phyloP scores from a whole-genome alignment of 306 rosid genomes.

The Cicer pinnatifidum region DNA sequence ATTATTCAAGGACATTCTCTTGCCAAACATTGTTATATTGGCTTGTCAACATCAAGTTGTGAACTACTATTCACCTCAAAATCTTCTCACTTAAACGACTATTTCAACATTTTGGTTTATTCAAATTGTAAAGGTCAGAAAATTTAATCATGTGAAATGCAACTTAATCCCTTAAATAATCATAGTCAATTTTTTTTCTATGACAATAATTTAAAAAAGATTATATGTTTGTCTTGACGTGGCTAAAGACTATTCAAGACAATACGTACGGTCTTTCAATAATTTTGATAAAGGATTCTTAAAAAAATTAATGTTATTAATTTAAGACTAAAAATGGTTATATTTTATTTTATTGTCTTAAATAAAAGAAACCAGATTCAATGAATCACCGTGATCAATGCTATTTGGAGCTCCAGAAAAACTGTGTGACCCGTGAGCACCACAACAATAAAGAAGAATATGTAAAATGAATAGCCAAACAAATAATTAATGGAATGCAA shows the following conservation, averaged over 20 bases:
- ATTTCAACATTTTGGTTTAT: neutral
- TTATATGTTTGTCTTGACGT: too few species aligned
- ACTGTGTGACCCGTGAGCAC: slow-evolving; percentile 40
- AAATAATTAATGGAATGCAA: neutral
- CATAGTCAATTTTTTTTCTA: too few species aligned
- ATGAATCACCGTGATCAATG: slow-evolving; percentile 30
- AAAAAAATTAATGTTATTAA: too few species aligned
- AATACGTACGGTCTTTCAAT: too few species aligned
- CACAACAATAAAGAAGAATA: neutral
- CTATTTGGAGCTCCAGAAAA: slow-evolving; percentile 10
- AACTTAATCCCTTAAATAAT: neutral
- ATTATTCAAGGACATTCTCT: slow-evolving; percentile 24
- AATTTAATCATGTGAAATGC: too few species aligned
- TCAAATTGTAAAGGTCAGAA: too few species aligned
- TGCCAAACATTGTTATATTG: neutral
- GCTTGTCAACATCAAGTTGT: slow-evolving; percentile 24
- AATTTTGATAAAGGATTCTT: too few species aligned
- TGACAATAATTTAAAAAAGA: too few species aligned
- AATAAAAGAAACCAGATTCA: neutral
- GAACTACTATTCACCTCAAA: neutral
- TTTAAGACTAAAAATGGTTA: too few species aligned
- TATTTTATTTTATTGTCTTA: neutral
- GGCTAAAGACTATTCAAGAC: too few species aligned
- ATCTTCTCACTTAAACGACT: slow-evolving; percentile 3
- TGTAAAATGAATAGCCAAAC: slow-evolving; percentile 24